Base-by-base conservation (phyloP, 768 basidiomycete species). In the Trametes cubensis region DNA sequence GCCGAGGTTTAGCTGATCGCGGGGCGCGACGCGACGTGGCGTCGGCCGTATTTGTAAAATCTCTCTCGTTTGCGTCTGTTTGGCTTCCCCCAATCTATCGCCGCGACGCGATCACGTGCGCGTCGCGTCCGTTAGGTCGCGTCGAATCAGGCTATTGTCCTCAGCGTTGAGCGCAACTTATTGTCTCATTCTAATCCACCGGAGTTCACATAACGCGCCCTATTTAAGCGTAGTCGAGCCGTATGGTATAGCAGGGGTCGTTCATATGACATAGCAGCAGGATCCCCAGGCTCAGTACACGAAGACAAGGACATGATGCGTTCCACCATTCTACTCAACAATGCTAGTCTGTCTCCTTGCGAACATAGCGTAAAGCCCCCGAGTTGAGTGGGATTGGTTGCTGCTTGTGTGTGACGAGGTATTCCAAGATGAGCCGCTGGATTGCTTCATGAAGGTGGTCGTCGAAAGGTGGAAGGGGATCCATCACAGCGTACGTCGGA, bases 1-100 rank as follows among this genome's bases (percentile, higher is more conserved):
- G 52, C 47, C 42, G 48, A 45, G 25, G 55, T 47, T 57, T 17
- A 47, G 46, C 48, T 49, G 54, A 52, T 54, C 57, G 50, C 62
- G 57, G 52, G 34, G 63, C 63, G 54, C 63, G 63, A 60, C 63
- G 63, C 58, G 62, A 63, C 61, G 62, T 59, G 62, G 57, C 62
- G 45, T 47, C 18, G 42, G 40, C 7, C n/a, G 21, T 60, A 55
- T 60, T 57, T 40, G 41, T 30, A 44, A 64, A 59, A 48, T 55
- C 58, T 51, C 13, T 7, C 46, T 41, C 49, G 50, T 64, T 64
- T 64, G 63, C 54, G 15, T 26, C 39, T 64, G 54, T 64, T 64
- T 64, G 58, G 48, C 55, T 57, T 55, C 61, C 54, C 34, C 55
- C 55, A 51, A 59, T 48, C 26, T 20, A 8, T 8, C 23, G 26